Evolutionary conservation across 2,329 filamentous ascomycete species (phyloP).

Genomic region (Xylariaceae sp.): DNA sequence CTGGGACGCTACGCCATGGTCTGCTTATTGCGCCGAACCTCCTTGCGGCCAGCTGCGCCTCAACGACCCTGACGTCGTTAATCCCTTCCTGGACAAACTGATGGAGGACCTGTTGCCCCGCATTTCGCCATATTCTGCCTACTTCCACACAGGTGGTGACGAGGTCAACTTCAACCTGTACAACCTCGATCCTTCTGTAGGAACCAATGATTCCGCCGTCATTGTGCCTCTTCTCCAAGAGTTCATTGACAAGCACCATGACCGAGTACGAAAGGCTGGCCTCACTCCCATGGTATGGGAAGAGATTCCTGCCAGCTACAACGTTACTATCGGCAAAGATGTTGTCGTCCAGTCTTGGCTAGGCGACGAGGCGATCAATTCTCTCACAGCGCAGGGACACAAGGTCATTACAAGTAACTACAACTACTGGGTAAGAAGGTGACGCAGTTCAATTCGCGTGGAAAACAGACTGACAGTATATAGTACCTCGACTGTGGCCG

Average conservation of each 20-base stretch:
- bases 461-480: background rate
- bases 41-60: slow-evolving; percentile 72
- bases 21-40: slow-evolving; percentile 59
- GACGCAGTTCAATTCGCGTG: background rate
- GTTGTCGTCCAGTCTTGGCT: slow-evolving; percentile 80
- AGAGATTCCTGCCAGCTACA: slow-evolving; percentile 78
- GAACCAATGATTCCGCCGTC: slow-evolving; percentile 61
- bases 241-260: slow-evolving; percentile 70
- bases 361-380: slow-evolving; percentile 58
- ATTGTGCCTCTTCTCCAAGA: slow-evolving; percentile 74
- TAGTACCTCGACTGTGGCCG: slow-evolving; percentile 82
- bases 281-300: slow-evolving; percentile 82
- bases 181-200: slow-evolving; percentile 68
- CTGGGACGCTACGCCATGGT: slow-evolving; percentile 55
- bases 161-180: slow-evolving; percentile 80
- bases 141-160: slow-evolving; percentile 87
- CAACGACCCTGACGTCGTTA: slow-evolving; percentile 70
- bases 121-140: slow-evolving; percentile 62
- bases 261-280: slow-evolving; percentile 59
- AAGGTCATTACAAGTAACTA: slow-evolving; percentile 74
- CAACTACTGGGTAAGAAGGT: slow-evolving; percentile 65
- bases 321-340: slow-evolving; percentile 67
- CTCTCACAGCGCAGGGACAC: slow-evolving; percentile 61
- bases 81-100: slow-evolving; percentile 68
- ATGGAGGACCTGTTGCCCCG: slow-evolving; percentile 76